Percentiles rank a stretch among this genome's conserved stretches.
Evolutionary conservation across 2,329 filamentous ascomycete species (phyloP).

Genomic region (Cadophora malorum): DNA sequence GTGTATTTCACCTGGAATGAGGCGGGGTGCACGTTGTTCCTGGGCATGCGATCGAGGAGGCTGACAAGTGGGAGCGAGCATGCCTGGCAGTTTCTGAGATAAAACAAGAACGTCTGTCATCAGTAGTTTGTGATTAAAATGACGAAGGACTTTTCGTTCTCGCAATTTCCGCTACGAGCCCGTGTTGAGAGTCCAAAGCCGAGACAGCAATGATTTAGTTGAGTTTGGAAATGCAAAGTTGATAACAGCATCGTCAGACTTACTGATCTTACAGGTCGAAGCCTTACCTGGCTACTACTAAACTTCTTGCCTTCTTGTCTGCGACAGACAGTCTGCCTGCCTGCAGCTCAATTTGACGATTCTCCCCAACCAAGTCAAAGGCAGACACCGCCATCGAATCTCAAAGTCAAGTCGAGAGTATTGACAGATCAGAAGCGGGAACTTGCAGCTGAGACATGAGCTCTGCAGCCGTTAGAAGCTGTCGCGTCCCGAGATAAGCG

Average conservation of each 20-base stretch:
- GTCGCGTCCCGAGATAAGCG: constrained; percentile 1
- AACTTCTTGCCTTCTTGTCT: background rate
- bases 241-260: background rate
- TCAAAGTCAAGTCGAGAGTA: background rate
- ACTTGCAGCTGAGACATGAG: constrained; percentile 6
- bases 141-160: background rate
- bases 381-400: background rate
- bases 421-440: background rate
- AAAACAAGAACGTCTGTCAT: background rate
- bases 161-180: no score
- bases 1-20: background rate
- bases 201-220: background rate
- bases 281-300: background rate
- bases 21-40: no score
- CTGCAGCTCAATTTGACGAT: background rate
- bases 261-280: background rate
- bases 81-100: background rate
- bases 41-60: no score
- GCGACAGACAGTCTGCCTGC: background rate
- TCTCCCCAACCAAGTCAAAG: background rate
- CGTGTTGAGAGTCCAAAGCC: no score
- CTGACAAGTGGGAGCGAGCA: background rate
- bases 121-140: background rate
- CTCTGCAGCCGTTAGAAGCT: constrained; percentile 3
- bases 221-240: background rate